Conservation (phyloP, 1,284 basidiomycete species). For the Malassezia pachydermatis region DNA sequence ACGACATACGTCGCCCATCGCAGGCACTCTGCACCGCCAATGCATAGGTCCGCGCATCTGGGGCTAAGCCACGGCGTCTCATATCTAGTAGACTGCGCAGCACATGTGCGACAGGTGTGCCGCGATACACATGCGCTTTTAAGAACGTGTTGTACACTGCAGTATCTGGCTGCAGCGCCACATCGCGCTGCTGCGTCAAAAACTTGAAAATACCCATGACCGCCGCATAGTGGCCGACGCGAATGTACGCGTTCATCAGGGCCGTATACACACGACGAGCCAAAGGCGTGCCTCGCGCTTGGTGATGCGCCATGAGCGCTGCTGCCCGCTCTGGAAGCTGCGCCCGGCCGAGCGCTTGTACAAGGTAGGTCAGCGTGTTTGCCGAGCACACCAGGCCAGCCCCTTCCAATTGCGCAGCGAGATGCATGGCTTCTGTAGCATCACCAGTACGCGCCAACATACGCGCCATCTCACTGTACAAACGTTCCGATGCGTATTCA, state of each 20-base stretch:
- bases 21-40: constrained; percentile 73
- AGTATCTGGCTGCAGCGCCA: constrained; percentile 23
- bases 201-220: constrained; percentile 66
- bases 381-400: constrained; percentile 3
- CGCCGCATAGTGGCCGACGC: constrained; percentile 67
- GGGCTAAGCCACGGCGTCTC: constrained; percentile 53
- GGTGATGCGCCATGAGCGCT: constrained; percentile 5
- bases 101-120: constrained; percentile 64
- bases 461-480: constrained; percentile 12
- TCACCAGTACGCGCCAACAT: constrained; percentile 2
- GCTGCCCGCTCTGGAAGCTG: constrained; percentile 10
- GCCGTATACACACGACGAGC: constrained; percentile 49
- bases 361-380: constrained; percentile 1
- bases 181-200: constrained; percentile 48
- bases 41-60: constrained; percentile 62
- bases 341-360: constrained; percentile 13
- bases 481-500: constrained; percentile 7
- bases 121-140: constrained; percentile 72
- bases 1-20: constrained; percentile 60
- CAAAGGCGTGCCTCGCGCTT: constrained; percentile 1
- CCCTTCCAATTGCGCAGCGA: constrained; percentile 9
- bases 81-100: constrained; percentile 59
- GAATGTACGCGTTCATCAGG: constrained; percentile 73
- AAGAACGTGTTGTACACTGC: constrained; percentile 57
- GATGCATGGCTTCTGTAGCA: constrained; percentile 4